These are phyloP conservation scores for Russula emetica DNA, from an alignment of 768 basidiomycete genomes.

Conservation along the genomic window DNA sequence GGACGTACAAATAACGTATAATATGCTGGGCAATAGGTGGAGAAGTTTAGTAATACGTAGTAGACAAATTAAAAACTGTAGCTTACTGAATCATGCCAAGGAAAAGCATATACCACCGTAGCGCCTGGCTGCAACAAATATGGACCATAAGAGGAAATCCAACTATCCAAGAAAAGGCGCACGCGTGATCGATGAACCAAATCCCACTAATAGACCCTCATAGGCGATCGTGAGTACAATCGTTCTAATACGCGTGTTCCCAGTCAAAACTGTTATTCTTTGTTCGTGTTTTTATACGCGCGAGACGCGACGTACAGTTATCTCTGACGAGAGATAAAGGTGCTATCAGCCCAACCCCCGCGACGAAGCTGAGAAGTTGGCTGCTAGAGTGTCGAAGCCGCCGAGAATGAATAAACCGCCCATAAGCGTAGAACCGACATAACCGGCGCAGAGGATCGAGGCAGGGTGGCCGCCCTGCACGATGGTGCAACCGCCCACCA, in stretches of 20 bases:
- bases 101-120: conserved; percentile 82
- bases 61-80: conserved; percentile 18
- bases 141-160: conserved; percentile 6
- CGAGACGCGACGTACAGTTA: conserved; percentile 56
- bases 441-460: conserved; percentile 72
- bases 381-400: conserved; percentile 84
- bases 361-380: conserved; percentile 87
- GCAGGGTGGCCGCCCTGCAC: conserved; percentile 73
- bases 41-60: conserved; percentile 20
- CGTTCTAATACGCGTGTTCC: conserved; percentile 48
- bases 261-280: background rate
- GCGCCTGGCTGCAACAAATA: conserved; percentile 52
- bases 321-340: conserved; percentile 84
- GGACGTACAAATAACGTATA: conserved; percentile 81
- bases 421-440: conserved; percentile 75
- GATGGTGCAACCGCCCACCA: conserved; percentile 68
- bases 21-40: conserved; percentile 45
- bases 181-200: conserved; percentile 95
- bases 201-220: conserved; percentile 82
- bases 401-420: conserved; percentile 81
- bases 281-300: background rate
- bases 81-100: conserved; percentile 78
- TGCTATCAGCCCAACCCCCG: conserved; percentile 80
- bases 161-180: conserved; percentile 33
- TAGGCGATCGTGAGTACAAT: conserved; percentile 77